These are phyloP conservation scores for Epichloe baconii DNA, from an alignment of 2,329 filamentous ascomycete species.

Conservation along the genomic window DNA sequence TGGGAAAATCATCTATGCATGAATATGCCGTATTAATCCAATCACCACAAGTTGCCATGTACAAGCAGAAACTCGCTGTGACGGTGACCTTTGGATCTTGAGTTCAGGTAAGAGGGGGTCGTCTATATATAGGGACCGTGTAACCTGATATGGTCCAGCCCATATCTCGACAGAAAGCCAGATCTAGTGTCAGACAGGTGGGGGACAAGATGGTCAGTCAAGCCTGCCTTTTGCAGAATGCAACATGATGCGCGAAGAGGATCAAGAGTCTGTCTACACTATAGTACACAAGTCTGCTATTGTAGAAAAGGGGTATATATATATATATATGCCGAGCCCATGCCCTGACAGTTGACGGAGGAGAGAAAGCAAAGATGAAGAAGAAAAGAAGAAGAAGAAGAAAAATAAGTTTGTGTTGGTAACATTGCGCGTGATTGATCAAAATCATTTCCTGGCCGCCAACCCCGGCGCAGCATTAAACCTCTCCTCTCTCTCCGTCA, in stretches of 20 bases:
- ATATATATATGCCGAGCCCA: background rate
- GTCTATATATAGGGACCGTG: too few relatives aligned
- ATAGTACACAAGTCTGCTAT: background rate
- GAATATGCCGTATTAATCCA: background rate
- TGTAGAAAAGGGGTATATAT: background rate
- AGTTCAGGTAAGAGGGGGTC: too few relatives aligned
- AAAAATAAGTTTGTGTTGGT: too few relatives aligned
- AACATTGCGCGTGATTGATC: background rate
- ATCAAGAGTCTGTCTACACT: background rate
- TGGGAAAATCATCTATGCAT: background rate
- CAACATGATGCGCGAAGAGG: too few relatives aligned
- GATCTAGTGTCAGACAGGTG: too few relatives aligned
- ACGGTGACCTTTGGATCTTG: too few relatives aligned
- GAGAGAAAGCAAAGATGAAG: background rate
- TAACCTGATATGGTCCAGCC: background rate
- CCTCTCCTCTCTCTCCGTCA: slow-evolving; percentile 92
- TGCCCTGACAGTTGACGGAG: too few relatives aligned
- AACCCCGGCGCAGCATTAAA: slow-evolving; percentile 56
- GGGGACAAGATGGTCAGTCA: too few relatives aligned
- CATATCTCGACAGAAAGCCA: too few relatives aligned
- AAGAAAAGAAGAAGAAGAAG: background rate
- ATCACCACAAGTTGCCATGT: background rate
- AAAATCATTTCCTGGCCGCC: slow-evolving; percentile 31
- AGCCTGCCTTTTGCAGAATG: too few relatives aligned
- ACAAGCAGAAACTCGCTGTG: background rate